Conservation (phyloP, 495 filamentous ascomycete genomes). For the Aspergillus biplanus region DNA sequence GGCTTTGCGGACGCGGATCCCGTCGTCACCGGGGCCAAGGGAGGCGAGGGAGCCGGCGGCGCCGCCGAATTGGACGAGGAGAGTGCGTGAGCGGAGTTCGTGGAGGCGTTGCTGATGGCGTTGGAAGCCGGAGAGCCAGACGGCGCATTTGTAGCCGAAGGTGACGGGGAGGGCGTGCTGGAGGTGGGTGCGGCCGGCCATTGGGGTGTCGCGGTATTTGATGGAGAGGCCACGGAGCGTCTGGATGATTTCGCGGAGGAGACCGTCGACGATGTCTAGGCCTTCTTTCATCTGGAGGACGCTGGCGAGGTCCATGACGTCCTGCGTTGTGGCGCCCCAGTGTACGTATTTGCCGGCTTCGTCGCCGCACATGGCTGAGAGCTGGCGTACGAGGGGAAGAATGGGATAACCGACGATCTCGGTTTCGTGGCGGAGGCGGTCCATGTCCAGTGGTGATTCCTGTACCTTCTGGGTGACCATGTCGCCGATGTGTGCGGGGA, state of each 20-base stretch:
- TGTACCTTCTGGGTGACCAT: constrained; percentile 40
- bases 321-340: constrained; percentile 61
- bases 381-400: constrained; percentile 52
- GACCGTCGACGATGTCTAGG: constrained; percentile 43
- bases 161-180: constrained; percentile 55
- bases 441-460: constrained; percentile 39
- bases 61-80: constrained; percentile 53
- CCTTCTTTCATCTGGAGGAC: constrained; percentile 54
- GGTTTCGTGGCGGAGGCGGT: constrained; percentile 48
- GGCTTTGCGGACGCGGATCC: constrained; percentile 44
- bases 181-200: constrained; percentile 56
- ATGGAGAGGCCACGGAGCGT: constrained; percentile 39
- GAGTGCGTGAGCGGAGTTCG: constrained; percentile 38
- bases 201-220: constrained; percentile 51
- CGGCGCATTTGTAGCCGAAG: constrained; percentile 54
- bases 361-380: constrained; percentile 41
- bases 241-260: constrained; percentile 39
- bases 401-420: constrained; percentile 59
- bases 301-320: constrained; percentile 56
- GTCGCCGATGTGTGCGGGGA: constrained; percentile 45
- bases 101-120: constrained; percentile 44
- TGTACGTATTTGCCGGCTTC: constrained; percentile 54
- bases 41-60: constrained; percentile 53
- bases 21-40: constrained; percentile 36
- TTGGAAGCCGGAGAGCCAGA: constrained; percentile 48